These are phyloP conservation scores for Xylaria arbuscula DNA, from an alignment of 2,329 filamentous ascomycete genomes.

Conservation along the genomic window DNA sequence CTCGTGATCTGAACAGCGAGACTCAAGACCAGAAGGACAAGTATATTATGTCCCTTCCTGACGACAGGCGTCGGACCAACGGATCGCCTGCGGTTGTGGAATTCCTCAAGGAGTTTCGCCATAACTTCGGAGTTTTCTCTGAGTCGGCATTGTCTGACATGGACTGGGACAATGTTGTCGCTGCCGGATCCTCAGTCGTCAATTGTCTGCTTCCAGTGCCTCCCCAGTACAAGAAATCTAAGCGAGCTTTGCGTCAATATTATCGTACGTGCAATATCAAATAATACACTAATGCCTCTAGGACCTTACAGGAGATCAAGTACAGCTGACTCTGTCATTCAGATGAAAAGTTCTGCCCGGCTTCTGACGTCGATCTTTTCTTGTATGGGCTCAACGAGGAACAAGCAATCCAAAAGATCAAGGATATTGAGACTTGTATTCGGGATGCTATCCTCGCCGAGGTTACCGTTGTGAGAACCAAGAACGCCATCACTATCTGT, in stretches of 20 bases:
- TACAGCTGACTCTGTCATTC: slow-evolving; percentile 20
- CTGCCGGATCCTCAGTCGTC: slow-evolving; percentile 82
- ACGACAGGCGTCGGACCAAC: slow-evolving; percentile 69
- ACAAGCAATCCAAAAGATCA: slow-evolving; percentile 84
- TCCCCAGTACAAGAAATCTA: slow-evolving; percentile 68
- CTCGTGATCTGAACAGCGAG: slow-evolving; percentile 69
- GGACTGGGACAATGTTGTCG: slow-evolving; percentile 85
- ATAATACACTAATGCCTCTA: background rate
- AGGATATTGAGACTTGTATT: slow-evolving; percentile 79
- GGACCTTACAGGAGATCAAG: background rate
- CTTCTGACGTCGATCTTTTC: slow-evolving; percentile 89
- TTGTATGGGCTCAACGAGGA: slow-evolving; percentile 82
- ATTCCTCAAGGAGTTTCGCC: slow-evolving; percentile 75
- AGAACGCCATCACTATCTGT: slow-evolving; percentile 85
- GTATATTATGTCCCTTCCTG: slow-evolving; percentile 76
- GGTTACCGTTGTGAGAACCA: slow-evolving; percentile 84
- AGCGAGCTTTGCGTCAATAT: slow-evolving; percentile 74
- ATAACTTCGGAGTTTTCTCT: slow-evolving; percentile 84
- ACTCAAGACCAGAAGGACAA: slow-evolving; percentile 68
- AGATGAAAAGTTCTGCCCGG: slow-evolving; percentile 61
- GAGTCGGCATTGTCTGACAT: slow-evolving; percentile 80
- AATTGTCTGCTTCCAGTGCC: slow-evolving; percentile 81
- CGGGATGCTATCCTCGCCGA: slow-evolving; percentile 83
- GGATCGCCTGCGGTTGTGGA: slow-evolving; percentile 75
- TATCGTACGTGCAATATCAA: slow-evolving; percentile 73